A percentile compares a stretch with the other conserved stretches of the same genome.
phyloP scores from a whole-genome alignment of 495 filamentous ascomycete genomes.

The Amniculicola lignicola region DNA sequence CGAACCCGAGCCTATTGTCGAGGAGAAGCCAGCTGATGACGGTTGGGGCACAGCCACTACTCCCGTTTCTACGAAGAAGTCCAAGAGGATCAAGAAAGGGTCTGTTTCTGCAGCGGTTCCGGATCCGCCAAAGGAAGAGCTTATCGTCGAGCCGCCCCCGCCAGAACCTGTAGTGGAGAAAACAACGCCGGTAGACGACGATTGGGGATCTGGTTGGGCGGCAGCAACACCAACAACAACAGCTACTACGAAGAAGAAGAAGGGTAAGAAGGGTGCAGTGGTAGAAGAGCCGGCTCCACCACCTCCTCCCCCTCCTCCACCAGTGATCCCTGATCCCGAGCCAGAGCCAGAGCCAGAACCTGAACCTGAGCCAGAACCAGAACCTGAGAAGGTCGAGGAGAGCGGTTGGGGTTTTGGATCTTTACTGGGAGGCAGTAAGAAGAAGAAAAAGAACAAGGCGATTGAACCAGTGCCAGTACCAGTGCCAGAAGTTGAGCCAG shows the following conservation, averaged over 20 bases:
- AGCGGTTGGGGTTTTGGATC: conserved; percentile 31
- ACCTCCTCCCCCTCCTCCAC: conserved; percentile 23
- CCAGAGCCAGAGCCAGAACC: conserved; percentile 26
- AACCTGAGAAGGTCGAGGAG: conserved; percentile 3
- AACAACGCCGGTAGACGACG: conserved; percentile 14
- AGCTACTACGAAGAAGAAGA: conserved; percentile 21
- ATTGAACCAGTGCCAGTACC: conserved; percentile 15
- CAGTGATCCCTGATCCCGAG: conserved; percentile 26
- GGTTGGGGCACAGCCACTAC: conserved; percentile 4
- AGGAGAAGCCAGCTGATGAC: conserved; percentile 8
- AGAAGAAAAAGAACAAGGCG: conserved; percentile 34
- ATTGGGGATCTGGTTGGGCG: conserved; percentile 14
- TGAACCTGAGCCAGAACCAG: conserved; percentile 43
- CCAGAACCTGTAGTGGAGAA: conserved; percentile 13
- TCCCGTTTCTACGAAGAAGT: conserved; percentile 11
- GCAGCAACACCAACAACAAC: conserved; percentile 3
- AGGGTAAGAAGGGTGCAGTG: conserved; percentile 23
- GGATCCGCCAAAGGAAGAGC: conserved; percentile 20
- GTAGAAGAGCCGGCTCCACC: conserved; percentile 11
- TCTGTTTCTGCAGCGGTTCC: conserved; percentile 23
- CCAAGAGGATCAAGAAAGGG: conserved; percentile 36
- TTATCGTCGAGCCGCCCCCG: conserved; percentile 13
- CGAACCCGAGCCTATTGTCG: conserved; percentile 44
- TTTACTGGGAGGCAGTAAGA: conserved; percentile 31
- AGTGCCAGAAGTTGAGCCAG: conserved; percentile 20